Conservation (phyloP, 2,329 filamentous ascomycete genomes). For the Ampelomyces quisqualis region DNA sequence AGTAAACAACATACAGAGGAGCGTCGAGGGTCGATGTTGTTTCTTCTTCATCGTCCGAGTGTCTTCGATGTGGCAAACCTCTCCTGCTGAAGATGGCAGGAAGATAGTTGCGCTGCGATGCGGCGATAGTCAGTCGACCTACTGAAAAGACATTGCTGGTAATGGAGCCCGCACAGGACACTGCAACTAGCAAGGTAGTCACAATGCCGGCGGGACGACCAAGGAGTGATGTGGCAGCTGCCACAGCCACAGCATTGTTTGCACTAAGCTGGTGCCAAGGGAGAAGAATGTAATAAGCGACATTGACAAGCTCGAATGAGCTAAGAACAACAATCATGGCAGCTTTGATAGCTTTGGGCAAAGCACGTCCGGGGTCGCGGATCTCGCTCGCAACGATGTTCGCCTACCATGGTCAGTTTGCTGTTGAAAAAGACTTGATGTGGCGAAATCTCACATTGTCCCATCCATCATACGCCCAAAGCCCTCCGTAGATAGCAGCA, state of each 20-base stretch:
- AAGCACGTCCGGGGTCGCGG: constrained; percentile 37
- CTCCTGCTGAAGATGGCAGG: constrained; percentile 35
- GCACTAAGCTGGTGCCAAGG: constrained; percentile 60
- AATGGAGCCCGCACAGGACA: constrained; percentile 63
- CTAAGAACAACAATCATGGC: constrained; percentile 61
- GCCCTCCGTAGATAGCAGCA: constrained; percentile 61
- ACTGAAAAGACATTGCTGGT: constrained; percentile 65
- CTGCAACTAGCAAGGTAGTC: constrained; percentile 58
- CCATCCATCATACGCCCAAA: constrained; percentile 68
- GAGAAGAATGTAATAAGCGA: constrained; percentile 63
- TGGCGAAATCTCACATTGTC: constrained; percentile 55
- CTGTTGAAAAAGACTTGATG: background rate
- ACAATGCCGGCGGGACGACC: constrained; percentile 56
- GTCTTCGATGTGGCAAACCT: constrained; percentile 23
- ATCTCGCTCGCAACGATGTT: constrained; percentile 45
- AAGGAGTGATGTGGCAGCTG: constrained; percentile 53
- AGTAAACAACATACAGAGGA: constrained; percentile 29
- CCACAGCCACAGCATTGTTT: constrained; percentile 62
- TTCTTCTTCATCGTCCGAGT: constrained; percentile 4
- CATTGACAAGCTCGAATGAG: constrained; percentile 62
- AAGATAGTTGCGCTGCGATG: constrained; percentile 44
- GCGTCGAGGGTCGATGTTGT: constrained; percentile 28
- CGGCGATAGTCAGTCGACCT: constrained; percentile 62
- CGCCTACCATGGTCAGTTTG: constrained; percentile 22
- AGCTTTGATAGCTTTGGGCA: constrained; percentile 63